Base-by-base conservation (phyloP, 2,329 filamentous ascomycete species). In the Cladorrhinum sp. region DNA sequence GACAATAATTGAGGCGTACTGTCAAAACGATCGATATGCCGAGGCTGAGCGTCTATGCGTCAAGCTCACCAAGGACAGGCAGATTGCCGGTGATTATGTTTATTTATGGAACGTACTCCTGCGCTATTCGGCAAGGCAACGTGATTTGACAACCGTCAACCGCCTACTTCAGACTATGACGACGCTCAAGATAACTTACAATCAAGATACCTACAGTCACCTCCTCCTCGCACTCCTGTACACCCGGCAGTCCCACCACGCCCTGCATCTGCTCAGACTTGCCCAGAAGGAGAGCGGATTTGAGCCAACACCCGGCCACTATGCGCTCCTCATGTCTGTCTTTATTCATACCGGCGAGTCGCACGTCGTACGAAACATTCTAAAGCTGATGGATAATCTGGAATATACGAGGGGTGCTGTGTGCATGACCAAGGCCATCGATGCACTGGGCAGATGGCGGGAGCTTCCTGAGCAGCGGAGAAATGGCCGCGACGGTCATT, bases 51-150 rank as follows among this genome's bases (percentile, higher is more conserved):
- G 76, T 41, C 76, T 91, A 53, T 84, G 87, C 29, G 70, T 82
- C 53, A 81, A 82, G 50, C 81, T 85, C 29, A 77, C 86, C 22
- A 73, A 74, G 12, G 77, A 79, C 62, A 75, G 78, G 0, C 71
- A 78, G 18, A 80, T 85, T 1, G 77, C 80, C 1, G 75, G 73
- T n/a, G 64, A 69, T 4, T 77, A 82, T 22, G 86, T 86, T 1
- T 77, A 80, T 29, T 84, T 92, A 69, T 97, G 91, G 90, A 96
- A 97, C 70, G 80, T 85, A 57, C 75, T 97, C 29, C 77, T 97
- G 3, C 80, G 82, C 59, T 84, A 88, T 62, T 82, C 92, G 71
- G 90, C 90, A 6, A 76, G 84, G 58, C 80, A 83, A 6, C 83
- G 88, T 58, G 78, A 81, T 56, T 71, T 85, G 6, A 70, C 70